Evolutionary conservation across 2,329 filamentous ascomycete species (phyloP).

Genomic region (Hypoxylon sp.): DNA sequence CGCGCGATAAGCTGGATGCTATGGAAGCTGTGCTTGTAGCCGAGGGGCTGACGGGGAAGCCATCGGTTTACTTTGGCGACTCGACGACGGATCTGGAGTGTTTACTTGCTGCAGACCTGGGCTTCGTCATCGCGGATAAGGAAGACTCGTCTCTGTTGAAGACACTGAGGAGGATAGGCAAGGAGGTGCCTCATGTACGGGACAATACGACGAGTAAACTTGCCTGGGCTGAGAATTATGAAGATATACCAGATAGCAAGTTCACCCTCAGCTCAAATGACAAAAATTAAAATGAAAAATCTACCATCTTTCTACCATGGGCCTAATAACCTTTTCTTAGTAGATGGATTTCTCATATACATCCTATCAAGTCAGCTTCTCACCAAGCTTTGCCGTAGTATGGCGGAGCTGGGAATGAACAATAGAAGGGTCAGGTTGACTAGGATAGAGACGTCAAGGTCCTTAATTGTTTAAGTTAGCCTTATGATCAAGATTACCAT

Average conservation of each 20-base stretch:
- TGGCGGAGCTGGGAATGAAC: no score
- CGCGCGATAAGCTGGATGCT: constrained; percentile 63
- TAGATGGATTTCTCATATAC: neutral
- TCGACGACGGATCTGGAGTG: constrained; percentile 71
- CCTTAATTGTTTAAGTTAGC: no score
- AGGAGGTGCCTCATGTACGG: constrained; percentile 51
- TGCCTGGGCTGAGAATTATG: constrained; percentile 53
- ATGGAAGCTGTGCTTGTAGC: constrained; percentile 54
- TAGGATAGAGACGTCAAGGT: no score
- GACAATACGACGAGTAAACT: constrained; percentile 48
- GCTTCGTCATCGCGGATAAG: constrained; percentile 63
- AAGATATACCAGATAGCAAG: constrained; percentile 44
- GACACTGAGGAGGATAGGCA: constrained; percentile 54
- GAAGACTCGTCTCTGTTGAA: constrained; percentile 51
- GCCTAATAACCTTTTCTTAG: no score
- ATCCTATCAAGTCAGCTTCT: neutral
- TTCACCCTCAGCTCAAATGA: constrained; percentile 22
- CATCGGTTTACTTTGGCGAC: constrained; percentile 70
- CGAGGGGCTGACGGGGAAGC: constrained; percentile 40
- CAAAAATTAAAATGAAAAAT: neutral
- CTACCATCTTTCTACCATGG: no score
- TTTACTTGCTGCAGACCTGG: constrained; percentile 59
- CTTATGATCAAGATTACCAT: no score
- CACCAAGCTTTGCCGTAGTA: no score
- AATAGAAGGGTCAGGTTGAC: no score